phyloP scores from a whole-genome alignment of 768 basidiomycete species.

The Mycena galopus region DNA sequence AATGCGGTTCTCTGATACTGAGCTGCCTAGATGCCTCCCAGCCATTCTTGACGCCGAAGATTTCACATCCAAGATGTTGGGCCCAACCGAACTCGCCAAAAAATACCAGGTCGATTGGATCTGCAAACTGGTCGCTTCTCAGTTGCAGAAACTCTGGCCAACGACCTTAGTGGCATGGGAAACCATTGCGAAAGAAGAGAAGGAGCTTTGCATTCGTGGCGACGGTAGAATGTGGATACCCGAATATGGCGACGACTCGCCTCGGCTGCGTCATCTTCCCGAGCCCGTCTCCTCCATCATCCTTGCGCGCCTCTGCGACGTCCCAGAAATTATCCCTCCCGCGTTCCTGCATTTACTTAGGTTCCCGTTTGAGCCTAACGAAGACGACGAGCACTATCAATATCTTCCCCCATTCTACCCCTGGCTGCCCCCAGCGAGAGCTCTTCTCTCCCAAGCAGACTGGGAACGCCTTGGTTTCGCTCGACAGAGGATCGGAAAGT shows the following conservation, averaged over 20 bases:
- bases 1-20: neutral
- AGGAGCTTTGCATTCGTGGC: neutral
- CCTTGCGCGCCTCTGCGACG: constrained; percentile 11
- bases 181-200: neutral
- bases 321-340: neutral
- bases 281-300: constrained; percentile 15
- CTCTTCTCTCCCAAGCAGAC: neutral
- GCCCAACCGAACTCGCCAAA: constrained; percentile 1
- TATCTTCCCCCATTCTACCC: neutral
- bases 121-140: constrained; percentile 10
- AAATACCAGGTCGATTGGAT: constrained; percentile 29
- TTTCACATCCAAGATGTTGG: neutral
- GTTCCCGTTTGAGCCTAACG: neutral
- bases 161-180: neutral
- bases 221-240: neutral
- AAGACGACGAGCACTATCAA: neutral
- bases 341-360: constrained; percentile 10
- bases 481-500: constrained; percentile 12
- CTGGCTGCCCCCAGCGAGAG: neutral
- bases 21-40: neutral
- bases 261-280: neutral
- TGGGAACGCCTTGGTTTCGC: neutral
- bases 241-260: neutral
- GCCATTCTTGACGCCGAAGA: neutral
- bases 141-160: constrained; percentile 5